These are phyloP conservation scores for Hericium erinaceus DNA, from an alignment of 768 basidiomycete species.

Conservation along the genomic window DNA sequence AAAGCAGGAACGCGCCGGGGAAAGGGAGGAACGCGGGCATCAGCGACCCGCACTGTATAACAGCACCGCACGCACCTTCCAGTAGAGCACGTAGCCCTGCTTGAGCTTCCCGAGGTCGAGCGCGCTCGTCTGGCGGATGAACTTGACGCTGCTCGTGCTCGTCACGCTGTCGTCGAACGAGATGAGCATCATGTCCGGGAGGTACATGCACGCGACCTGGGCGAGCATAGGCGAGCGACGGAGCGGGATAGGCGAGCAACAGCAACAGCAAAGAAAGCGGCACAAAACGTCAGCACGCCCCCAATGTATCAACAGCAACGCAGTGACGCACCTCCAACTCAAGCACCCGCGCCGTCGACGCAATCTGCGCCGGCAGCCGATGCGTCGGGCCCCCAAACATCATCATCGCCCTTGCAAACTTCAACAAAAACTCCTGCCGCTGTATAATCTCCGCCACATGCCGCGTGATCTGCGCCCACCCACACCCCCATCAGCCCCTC, in stretches of 20 bases:
- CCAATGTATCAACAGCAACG: too few species aligned
- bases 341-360: slow-evolving; percentile 68
- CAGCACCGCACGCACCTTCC: slow-evolving; percentile 38
- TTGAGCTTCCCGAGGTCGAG: slow-evolving; percentile 73
- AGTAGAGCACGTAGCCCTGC: slow-evolving; percentile 63
- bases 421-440: slow-evolving; percentile 78
- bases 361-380: slow-evolving; percentile 73
- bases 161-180: slow-evolving; percentile 76
- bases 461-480: slow-evolving; percentile 68
- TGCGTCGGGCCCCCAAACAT: slow-evolving; percentile 83
- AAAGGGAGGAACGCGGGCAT: neutral
- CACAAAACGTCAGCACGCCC: too few species aligned
- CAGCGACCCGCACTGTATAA: neutral
- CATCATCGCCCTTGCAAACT: slow-evolving; percentile 81
- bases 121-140: slow-evolving; percentile 62
- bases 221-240: too few species aligned
- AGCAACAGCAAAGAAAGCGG: too few species aligned
- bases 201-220: slow-evolving; percentile 52
- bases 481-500: neutral
- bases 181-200: slow-evolving; percentile 69
- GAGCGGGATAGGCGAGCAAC: too few species aligned
- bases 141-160: slow-evolving; percentile 73
- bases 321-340: slow-evolving; percentile 44
- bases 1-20: neutral
- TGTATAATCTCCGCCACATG: slow-evolving; percentile 77